Evolutionary conservation across 805 yeast genomes (phyloP).

Genomic region (Spathaspora gorwiae): DNA sequence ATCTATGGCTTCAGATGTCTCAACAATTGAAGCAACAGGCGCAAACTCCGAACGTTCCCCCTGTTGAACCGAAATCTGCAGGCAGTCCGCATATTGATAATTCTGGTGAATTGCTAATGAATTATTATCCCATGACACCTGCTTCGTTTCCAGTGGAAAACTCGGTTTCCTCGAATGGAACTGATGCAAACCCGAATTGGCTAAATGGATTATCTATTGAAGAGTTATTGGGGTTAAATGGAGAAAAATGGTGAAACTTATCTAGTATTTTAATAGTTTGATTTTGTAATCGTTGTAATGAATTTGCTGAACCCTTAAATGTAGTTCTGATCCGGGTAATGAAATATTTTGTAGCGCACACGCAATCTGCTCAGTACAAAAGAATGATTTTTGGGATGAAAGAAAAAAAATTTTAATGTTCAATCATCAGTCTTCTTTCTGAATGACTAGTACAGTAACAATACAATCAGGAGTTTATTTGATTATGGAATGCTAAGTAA

Average conservation of each 20-base stretch:
- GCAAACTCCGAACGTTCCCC: not conserved
- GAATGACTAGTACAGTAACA: too few species aligned
- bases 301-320: too few species aligned
- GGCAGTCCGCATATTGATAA: not conserved
- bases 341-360: too few species aligned
- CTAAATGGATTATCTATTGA: not conserved
- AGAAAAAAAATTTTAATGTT: too few species aligned
- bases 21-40: not conserved
- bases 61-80: not conserved
- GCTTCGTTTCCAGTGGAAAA: not conserved
- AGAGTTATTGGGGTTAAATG: not conserved
- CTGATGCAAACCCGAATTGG: not conserved
- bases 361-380: too few species aligned
- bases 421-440: too few species aligned
- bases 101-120: not conserved
- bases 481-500: not conserved
- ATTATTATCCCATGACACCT: not conserved
- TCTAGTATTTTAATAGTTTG: too few species aligned
- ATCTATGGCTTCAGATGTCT: conserved; percentile 31
- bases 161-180: not conserved
- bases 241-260: not conserved
- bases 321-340: too few species aligned
- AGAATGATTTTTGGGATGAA: too few species aligned
- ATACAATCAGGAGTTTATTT: too few species aligned
- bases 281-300: too few species aligned